A percentile compares a stretch with the other conserved stretches of the same genome.
These are phyloP conservation scores for Rachicladosporium sp. DNA, from an alignment of 2,329 filamentous ascomycete genomes.

Conservation along the genomic window DNA sequence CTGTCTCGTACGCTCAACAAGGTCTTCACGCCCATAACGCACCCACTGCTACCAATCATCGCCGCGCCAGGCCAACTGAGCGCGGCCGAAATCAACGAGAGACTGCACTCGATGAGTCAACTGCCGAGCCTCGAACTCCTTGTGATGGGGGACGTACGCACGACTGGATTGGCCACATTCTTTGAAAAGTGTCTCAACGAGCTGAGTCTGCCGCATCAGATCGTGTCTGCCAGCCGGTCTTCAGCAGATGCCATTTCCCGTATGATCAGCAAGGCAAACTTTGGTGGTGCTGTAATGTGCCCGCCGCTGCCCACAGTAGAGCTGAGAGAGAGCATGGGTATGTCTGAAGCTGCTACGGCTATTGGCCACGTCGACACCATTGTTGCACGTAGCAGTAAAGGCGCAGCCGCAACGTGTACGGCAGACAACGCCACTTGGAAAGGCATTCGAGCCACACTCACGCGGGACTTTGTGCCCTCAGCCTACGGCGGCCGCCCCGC, in stretches of 20 bases:
- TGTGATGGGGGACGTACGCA: constrained; percentile 60
- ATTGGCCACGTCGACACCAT: constrained; percentile 79
- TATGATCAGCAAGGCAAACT: constrained; percentile 59
- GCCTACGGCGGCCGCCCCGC: constrained; percentile 67
- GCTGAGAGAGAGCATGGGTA: constrained; percentile 45
- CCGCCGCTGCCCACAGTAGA: constrained; percentile 49
- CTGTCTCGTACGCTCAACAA: constrained; percentile 74
- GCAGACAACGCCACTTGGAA: constrained; percentile 81
- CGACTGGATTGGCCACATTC: constrained; percentile 69
- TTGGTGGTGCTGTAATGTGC: constrained; percentile 72
- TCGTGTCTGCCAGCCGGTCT: constrained; percentile 61
- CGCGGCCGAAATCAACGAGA: constrained; percentile 72
- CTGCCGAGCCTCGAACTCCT: constrained; percentile 70
- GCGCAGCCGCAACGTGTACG: constrained; percentile 38
- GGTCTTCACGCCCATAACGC: constrained; percentile 78
- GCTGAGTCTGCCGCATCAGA: constrained; percentile 73
- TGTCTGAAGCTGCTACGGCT: constrained; percentile 64
- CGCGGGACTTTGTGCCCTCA: constrained; percentile 68
- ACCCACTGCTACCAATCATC: constrained; percentile 70
- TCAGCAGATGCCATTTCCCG: constrained; percentile 56
- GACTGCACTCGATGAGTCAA: constrained; percentile 66
- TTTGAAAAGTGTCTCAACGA: constrained; percentile 55
- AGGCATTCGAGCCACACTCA: constrained; percentile 70
- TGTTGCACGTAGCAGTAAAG: constrained; percentile 40
- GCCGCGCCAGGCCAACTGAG: constrained; percentile 78